Conservation (phyloP, 2,329 filamentous ascomycete species). For the Fusarium citri region DNA sequence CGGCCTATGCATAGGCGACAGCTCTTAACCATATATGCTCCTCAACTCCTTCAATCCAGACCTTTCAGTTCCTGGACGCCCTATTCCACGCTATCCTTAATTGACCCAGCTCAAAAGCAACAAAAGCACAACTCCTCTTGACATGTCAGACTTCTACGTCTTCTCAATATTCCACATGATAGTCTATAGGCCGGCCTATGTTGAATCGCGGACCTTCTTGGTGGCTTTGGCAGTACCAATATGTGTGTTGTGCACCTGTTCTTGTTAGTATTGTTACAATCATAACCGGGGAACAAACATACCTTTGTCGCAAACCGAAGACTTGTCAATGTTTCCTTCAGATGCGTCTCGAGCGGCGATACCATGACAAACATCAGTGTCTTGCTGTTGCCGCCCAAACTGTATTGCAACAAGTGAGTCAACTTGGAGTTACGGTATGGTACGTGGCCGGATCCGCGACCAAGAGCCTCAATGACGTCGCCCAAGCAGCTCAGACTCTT, state of each 20-base stretch:
- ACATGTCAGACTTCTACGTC: not conserved
- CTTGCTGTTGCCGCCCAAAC: constrained; percentile 93
- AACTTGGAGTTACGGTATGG: constrained; percentile 98
- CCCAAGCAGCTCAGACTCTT: constrained; percentile 91
- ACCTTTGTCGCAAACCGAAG: constrained; percentile 96
- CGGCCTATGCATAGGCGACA: constrained; percentile 26
- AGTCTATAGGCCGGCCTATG: constrained; percentile 28
- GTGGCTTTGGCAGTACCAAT: constrained; percentile 88
- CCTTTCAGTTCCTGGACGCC: constrained; percentile 7
- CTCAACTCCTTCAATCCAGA: constrained; percentile 42
- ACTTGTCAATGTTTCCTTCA: constrained; percentile 93
- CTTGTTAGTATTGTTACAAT: constrained; percentile 10
- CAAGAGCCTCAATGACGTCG: constrained; percentile 94
- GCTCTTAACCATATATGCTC: constrained; percentile 41
- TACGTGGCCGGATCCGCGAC: constrained; percentile 83
- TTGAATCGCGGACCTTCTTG: constrained; percentile 65
- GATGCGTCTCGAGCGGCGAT: constrained; percentile 87
- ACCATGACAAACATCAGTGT: constrained; percentile 99
- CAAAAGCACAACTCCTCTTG: constrained; percentile 15
- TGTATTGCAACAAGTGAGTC: constrained; percentile 95
- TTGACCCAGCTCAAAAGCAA: constrained; percentile 13
- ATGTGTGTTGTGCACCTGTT: constrained; percentile 84
- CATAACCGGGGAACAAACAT: constrained; percentile 40
- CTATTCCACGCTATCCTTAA: constrained; percentile 30
- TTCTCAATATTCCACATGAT: constrained; percentile 2